Evolutionary conservation across 75 land plant genomes (phyloP).

Genomic region (Ceratopteris richardii): DNA sequence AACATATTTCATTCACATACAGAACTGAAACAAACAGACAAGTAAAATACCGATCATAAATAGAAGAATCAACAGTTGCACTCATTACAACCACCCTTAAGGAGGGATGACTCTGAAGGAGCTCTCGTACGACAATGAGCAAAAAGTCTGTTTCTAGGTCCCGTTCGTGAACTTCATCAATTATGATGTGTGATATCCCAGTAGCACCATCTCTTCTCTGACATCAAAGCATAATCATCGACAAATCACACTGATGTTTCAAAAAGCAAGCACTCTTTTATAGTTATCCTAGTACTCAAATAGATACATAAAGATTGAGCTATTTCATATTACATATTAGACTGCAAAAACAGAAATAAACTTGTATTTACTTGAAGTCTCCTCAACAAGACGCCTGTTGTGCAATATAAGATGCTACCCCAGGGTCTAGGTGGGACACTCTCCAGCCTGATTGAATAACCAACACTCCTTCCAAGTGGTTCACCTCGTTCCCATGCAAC

Average conservation of each 20-base stretch:
- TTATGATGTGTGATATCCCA: slow-evolving; percentile 32
- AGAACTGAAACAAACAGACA: no score
- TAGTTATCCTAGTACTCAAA: background rate
- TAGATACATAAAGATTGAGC: no score
- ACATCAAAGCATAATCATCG: background rate
- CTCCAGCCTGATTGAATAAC: slow-evolving; percentile 28
- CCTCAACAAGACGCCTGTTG: slow-evolving; percentile 35
- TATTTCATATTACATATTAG: background rate
- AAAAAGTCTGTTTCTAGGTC: slow-evolving; percentile 31
- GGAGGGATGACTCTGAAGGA: slow-evolving; percentile 14
- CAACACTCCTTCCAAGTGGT: slow-evolving; percentile 26
- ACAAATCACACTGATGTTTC: background rate
- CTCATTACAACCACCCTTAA: slow-evolving; percentile 27
- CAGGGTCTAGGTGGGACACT: slow-evolving; percentile 26
- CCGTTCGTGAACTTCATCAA: slow-evolving; percentile 43
- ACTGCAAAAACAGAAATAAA: background rate
- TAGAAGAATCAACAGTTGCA: slow-evolving; percentile 26
- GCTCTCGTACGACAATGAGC: slow-evolving; percentile 31
- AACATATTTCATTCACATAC: no score
- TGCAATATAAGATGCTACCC: slow-evolving; percentile 35
- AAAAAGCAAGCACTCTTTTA: background rate
- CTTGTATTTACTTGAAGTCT: slow-evolving; percentile 15
- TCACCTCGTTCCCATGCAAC: slow-evolving; percentile 36
- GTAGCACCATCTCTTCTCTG: slow-evolving; percentile 20
- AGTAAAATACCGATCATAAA: slow-evolving; percentile 16